These are phyloP conservation scores for Biscutella auriculata DNA, from an alignment of 441 rosid species.

Conservation along the genomic window DNA sequence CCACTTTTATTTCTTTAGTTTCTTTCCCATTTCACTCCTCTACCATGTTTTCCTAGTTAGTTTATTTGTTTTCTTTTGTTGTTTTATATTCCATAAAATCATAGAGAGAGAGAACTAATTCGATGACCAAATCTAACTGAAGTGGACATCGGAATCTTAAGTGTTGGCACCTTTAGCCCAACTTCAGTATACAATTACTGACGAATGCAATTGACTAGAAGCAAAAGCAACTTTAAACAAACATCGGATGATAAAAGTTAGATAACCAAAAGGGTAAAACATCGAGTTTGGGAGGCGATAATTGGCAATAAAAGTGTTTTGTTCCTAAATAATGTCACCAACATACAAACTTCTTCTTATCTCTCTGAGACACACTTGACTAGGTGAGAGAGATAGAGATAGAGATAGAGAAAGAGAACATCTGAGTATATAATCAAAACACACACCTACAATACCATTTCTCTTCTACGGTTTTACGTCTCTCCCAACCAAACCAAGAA, in stretches of 20 bases:
- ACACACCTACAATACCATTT: slow-evolving; percentile 17
- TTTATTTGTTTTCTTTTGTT: background rate
- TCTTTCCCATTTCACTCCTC: background rate
- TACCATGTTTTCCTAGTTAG: slow-evolving; percentile 3
- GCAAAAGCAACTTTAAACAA: no score
- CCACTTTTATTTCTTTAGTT: background rate
- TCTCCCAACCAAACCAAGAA: slow-evolving; percentile 10
- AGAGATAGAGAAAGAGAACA: background rate
- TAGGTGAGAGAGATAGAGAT: background rate
- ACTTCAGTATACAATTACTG: no score
- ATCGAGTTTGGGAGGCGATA: background rate
- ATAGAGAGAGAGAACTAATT: no score
- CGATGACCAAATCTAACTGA: no score
- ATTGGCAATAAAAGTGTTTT: background rate
- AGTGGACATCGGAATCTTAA: no score
- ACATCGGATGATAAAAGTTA: background rate
- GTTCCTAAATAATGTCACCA: no score
- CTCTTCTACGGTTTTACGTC: background rate
- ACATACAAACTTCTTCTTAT: background rate
- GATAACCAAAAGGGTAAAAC: background rate
- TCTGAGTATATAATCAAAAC: slow-evolving; percentile 13
- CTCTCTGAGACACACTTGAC: background rate
- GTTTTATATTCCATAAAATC: background rate
- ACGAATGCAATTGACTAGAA: no score
- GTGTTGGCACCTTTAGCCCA: no score